These are phyloP conservation scores for Lichtheimia ornata DNA, from an alignment of 371 early-diverging fungal species.

Conservation along the genomic window DNA sequence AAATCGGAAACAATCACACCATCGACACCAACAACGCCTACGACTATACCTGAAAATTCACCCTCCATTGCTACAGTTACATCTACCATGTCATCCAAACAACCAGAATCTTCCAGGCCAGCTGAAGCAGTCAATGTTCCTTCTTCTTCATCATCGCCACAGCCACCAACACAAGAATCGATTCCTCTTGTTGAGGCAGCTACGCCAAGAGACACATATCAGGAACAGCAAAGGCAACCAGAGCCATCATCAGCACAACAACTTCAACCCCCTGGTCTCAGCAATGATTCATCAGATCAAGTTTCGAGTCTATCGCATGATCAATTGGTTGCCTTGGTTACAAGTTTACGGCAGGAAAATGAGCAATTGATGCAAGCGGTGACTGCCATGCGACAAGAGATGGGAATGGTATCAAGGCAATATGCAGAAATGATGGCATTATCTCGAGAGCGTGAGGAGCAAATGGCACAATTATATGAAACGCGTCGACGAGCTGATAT, in stretches of 20 bases:
- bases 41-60: no score
- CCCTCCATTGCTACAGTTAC: no score
- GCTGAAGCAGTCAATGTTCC: neutral
- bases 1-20: no score
- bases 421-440: slow-evolving; percentile 42
- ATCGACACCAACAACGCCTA: no score
- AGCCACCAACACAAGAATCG: neutral
- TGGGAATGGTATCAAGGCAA: slow-evolving; percentile 39
- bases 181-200: neutral
- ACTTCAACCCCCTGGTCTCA: slow-evolving; percentile 1
- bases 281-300: neutral
- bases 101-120: neutral
- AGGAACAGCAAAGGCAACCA: slow-evolving; percentile 5
- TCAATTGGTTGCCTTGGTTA: slow-evolving; percentile 31
- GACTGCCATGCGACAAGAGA: slow-evolving; percentile 49
- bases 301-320: slow-evolving; percentile 10
- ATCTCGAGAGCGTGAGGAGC: slow-evolving; percentile 47
- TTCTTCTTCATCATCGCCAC: neutral
- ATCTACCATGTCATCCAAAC: neutral
- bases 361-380: slow-evolving; percentile 38
- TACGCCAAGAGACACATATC: neutral
- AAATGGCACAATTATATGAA: slow-evolving; percentile 14
- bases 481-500: slow-evolving; percentile 48
- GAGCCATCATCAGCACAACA: slow-evolving; percentile 3
- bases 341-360: slow-evolving; percentile 44